Evolutionary conservation across 2,329 filamentous ascomycete genomes (phyloP), one percentile per base, ranked within the genome.

Genomic region (Microsporum canis): DNA sequence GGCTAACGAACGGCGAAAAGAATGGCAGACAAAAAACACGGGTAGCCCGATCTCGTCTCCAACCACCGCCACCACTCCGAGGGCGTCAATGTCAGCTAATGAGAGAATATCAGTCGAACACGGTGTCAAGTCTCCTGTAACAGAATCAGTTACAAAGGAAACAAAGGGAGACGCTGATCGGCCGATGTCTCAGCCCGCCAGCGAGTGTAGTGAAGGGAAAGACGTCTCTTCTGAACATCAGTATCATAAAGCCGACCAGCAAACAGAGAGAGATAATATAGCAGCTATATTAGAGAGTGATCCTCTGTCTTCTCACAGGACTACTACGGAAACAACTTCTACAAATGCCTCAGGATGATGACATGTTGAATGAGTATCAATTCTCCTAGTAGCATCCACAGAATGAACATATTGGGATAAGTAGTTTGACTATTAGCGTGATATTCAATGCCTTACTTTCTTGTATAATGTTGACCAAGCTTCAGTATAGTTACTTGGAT

Each of bases 1-100:
- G 84, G 84, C 84, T 3, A 74, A 68, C 63, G 77, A 79, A 61
- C 75, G 75, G 66, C 73, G 72, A 34, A 77, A 73, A 63, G 77
- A 75, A 63, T 79, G 76, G 77, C 73, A 76, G 63, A 73, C 76
- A 29, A 73, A 72, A 61, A 73, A 71, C 51, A 58, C 60, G 8
- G 57, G 65, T 57, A 47, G 60, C 5, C 49, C 56, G 17, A 51
- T 55, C 34, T 60, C 59, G 36, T 61, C 60, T 55, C 33, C 59
- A 1, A 34, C 56, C 3, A n/a, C 58, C 29, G 61, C 61, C n/a
- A 41, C 17, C 17, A 61, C 53, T 5, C 59, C 53, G 3, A 57
- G 60, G 55, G 43, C 14, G 12, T 63, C 62, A 29, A 59, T 57
- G 27, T 58, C 53, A 8, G 36, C 36, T 34, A 53, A 51, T 12